phyloP scores from a whole-genome alignment of 2,329 filamentous ascomycete species.

The Hymenoscyphus infarciens region DNA sequence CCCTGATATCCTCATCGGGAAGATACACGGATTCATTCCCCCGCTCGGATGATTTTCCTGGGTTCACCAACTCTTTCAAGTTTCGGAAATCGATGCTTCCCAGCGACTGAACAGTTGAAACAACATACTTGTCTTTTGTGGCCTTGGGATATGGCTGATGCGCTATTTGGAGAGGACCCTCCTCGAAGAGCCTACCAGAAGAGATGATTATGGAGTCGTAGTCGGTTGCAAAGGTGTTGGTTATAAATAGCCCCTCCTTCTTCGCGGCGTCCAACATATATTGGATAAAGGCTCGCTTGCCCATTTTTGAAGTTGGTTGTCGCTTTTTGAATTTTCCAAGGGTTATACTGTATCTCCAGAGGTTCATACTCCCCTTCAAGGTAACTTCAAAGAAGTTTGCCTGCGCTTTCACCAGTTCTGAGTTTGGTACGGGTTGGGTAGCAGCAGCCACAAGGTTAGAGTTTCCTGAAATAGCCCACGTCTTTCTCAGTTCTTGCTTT shows the following conservation, averaged over 20 bases:
- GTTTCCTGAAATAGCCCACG: background rate
- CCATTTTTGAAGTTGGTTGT: background rate
- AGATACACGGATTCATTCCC: background rate
- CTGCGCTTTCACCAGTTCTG: no score
- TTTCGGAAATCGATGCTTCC: background rate
- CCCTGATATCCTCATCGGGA: conserved; percentile 5
- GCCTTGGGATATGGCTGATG: background rate
- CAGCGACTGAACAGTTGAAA: background rate
- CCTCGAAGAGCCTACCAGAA: background rate
- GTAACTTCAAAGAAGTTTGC: conserved; percentile 34
- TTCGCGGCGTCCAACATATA: background rate
- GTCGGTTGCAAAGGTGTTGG: background rate
- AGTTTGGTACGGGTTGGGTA: no score
- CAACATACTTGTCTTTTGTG: background rate
- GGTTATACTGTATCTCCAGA: background rate
- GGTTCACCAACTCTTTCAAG: no score
- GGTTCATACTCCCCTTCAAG: background rate
- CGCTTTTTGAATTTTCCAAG: background rate
- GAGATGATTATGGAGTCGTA: background rate
- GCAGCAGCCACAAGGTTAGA: background rate
- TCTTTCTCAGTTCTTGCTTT: background rate
- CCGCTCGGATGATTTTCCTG: no score
- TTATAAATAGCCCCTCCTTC: no score
- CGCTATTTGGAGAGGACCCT: background rate
- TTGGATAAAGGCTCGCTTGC: background rate